Base-by-base conservation (phyloP, 2,329 filamentous ascomycete species). In the Fusarium poae region DNA sequence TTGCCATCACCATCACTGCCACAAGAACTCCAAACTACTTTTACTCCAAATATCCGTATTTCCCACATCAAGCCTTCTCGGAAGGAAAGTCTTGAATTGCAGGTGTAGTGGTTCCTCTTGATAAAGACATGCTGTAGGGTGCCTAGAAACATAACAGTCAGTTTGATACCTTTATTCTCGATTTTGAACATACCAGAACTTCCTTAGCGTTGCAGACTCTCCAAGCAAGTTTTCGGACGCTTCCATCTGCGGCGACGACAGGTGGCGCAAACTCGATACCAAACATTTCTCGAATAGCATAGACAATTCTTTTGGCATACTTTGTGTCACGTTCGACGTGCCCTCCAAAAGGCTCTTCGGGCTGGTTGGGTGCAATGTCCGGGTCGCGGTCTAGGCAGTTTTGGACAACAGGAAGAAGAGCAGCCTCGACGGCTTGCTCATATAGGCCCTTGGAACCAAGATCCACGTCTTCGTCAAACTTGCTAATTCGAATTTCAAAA, bases 241-340 rank as follows among this genome's bases (percentile, higher is more conserved):
- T 97, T 8, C 96, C 93, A 81, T 99, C 96, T 0, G 94, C 94
- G 53, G 92, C 89, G 32, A 99, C 96, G 1, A 98, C 95, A 44
- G 93, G 93, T 0, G 94, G 91, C 3, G 96, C 93, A 76, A 99
- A 94, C 78, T 99, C 96, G 63, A 99, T 92, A 52, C 94, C 96
- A 78, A 99, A 97, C 94, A 97, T 97, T 77, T 97, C 92, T 68
- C 92, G 91, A 29, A 99, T 93, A 6, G 94, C 96, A 78, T 97
- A 98, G 1, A 98, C 94, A 13, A 98, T 92, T 42, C 96, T 84
- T 79, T 90, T 92, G 1, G 95, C 91, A 74, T 94, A 98, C 79
- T 97, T 97, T 67, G 91, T 88, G 71, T 97, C 92, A 25, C 94
- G 85, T 75, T 97, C 94, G 3, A 97, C 92, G 40, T 94, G 84